Percentiles rank a stretch among this genome's conserved stretches.
phyloP scores from a whole-genome alignment of 805 yeast species.

The Cyberlindnera suaveolens region DNA sequence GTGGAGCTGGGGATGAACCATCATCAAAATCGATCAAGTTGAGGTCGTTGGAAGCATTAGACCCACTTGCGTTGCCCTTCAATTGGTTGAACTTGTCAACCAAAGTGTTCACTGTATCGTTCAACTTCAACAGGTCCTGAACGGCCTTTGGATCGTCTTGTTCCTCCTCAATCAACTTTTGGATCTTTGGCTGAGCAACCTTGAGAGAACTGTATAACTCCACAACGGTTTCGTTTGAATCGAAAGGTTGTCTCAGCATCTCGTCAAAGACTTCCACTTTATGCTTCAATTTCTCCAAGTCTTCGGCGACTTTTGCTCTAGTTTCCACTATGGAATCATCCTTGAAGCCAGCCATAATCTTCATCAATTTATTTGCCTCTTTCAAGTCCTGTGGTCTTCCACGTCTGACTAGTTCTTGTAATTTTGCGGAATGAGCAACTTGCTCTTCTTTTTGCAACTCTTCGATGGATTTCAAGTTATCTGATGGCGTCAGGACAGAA shows the following conservation, averaged over 20 bases:
- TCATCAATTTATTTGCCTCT: slow-evolving; percentile 96
- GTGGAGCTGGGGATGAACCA: slow-evolving; percentile 20
- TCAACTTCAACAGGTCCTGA: slow-evolving; percentile 55
- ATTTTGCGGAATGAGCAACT: slow-evolving; percentile 86
- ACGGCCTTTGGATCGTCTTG: slow-evolving; percentile 63
- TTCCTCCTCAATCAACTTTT: slow-evolving; percentile 78
- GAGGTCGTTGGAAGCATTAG: slow-evolving; percentile 15
- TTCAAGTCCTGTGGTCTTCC: slow-evolving; percentile 93
- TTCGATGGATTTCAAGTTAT: slow-evolving; percentile 77
- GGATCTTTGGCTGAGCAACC: slow-evolving; percentile 80
- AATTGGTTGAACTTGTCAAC: slow-evolving; percentile 60
- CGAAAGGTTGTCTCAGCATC: slow-evolving; percentile 49
- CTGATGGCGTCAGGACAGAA: slow-evolving; percentile 88
- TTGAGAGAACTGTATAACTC: slow-evolving; percentile 78
- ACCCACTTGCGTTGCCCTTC: slow-evolving; percentile 24
- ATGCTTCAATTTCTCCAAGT: slow-evolving; percentile 73
- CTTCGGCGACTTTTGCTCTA: slow-evolving; percentile 74
- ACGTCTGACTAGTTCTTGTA: slow-evolving; percentile 90
- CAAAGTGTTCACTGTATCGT: slow-evolving; percentile 69
- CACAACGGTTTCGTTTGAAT: slow-evolving; percentile 56
- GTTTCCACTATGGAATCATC: slow-evolving; percentile 64
- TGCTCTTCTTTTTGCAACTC: slow-evolving; percentile 92
- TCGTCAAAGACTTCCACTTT: slow-evolving; percentile 85
- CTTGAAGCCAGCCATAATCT: slow-evolving; percentile 95
- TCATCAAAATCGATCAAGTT: slow-evolving; percentile 76